phyloP scores from a whole-genome alignment of 805 yeast genomes.

The Pichia eremophila region DNA sequence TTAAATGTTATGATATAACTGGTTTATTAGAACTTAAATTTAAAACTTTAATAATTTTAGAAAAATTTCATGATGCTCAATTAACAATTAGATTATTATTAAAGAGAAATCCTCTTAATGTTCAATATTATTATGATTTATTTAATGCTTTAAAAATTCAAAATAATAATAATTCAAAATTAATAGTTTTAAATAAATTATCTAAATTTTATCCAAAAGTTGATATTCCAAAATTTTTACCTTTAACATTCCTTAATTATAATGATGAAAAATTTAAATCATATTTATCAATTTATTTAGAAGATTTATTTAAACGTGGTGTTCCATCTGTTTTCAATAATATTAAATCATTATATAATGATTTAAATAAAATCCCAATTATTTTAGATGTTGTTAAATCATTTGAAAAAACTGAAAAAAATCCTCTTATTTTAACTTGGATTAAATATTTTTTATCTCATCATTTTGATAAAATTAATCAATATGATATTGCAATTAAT shows the following conservation, averaged over 20 bases:
- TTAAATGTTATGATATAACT: constrained; percentile 18
- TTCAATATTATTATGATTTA: constrained; percentile 52
- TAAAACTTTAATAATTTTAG: constrained; percentile 44
- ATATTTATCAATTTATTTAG: constrained; percentile 45
- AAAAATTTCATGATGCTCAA: constrained; percentile 51
- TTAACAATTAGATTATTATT: constrained; percentile 57
- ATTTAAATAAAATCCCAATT: constrained; percentile 27
- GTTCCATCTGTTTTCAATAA: constrained; percentile 87
- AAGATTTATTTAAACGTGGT: constrained; percentile 59
- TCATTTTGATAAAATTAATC: constrained; percentile 52
- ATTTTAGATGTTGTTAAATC: constrained; percentile 48
- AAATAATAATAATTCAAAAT: constrained; percentile 39
- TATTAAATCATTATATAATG: constrained; percentile 68
- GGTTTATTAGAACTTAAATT: constrained; percentile 62
- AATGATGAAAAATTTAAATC: constrained; percentile 22
- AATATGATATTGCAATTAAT: constrained; percentile 45
- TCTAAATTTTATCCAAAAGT: constrained; percentile 68
- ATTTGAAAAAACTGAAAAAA: constrained; percentile 27
- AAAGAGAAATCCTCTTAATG: constrained; percentile 79
- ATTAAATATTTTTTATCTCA: constrained; percentile 69
- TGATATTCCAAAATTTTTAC: constrained; percentile 71
- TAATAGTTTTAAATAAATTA: constrained; percentile 56
- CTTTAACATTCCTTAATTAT: constrained; percentile 61
- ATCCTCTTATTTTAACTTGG: constrained; percentile 53
- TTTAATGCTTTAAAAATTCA: constrained; percentile 55